Percentiles rank a stretch among this genome's conserved stretches.
These are phyloP conservation scores for Logfia minima DNA, from an alignment of 129 eudicot genomes.

Conservation along the genomic window DNA sequence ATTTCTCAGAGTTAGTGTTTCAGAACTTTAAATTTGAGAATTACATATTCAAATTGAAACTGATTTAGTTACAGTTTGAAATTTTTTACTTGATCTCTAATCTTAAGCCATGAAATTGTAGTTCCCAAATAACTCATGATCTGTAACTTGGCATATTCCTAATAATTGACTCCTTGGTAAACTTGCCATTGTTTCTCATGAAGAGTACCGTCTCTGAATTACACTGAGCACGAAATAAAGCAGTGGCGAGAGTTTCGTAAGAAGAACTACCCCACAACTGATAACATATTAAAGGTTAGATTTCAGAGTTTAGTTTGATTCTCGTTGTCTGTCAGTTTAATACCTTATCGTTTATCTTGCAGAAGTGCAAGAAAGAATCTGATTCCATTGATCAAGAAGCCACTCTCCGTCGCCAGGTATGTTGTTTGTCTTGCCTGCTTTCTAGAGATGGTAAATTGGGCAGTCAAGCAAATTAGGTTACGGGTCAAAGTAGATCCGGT, in stretches of 20 bases:
- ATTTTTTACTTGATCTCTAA: not conserved
- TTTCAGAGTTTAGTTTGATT: constrained; percentile 8
- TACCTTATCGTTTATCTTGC: constrained; percentile 33
- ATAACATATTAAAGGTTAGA: constrained; percentile 54
- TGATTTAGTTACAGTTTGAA: constrained; percentile 3
- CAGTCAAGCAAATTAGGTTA: not conserved
- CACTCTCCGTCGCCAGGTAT: constrained; percentile 76
- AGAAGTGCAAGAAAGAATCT: constrained; percentile 47
- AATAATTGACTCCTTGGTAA: not conserved
- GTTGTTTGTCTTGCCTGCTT: not conserved
- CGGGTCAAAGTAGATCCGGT: not conserved
- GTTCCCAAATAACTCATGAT: not conserved
- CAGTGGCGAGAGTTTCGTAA: constrained; percentile 88
- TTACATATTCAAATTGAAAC: not conserved
- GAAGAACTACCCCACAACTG: constrained; percentile 66
- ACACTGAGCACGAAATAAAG: constrained; percentile 71
- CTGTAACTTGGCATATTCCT: constrained; percentile 1
- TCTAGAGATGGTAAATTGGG: not conserved
- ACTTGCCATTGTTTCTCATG: constrained; percentile 12
- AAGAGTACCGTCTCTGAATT: constrained; percentile 47
- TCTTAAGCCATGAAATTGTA: constrained; percentile 3
- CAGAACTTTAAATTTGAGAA: not conserved
- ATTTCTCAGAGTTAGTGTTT: not conserved
- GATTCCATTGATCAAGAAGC: constrained; percentile 52
- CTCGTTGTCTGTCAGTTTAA: not conserved